phyloP scores from a whole-genome alignment of 2,329 filamentous ascomycete species.

The Botrytis tulipae region DNA sequence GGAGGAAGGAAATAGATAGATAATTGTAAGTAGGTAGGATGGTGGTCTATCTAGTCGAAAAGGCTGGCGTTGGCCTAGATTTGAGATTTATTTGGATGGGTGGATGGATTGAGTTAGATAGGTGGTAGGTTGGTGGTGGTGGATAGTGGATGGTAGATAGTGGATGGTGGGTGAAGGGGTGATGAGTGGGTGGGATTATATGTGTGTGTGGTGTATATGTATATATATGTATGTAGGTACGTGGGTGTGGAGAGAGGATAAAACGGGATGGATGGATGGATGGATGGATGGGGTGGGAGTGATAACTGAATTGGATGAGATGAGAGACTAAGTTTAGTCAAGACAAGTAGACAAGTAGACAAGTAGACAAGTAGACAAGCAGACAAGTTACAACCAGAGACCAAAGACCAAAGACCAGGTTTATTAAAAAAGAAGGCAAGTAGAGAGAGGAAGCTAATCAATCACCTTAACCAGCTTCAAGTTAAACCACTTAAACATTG shows the following conservation, averaged over 20 bases:
- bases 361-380: neutral
- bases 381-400: neutral
- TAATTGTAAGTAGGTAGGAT: neutral
- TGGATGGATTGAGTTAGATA: neutral
- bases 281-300: neutral
- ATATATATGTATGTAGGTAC: neutral
- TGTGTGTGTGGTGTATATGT: neutral
- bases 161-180: neutral
- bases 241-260: neutral
- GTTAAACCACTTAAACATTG: neutral
- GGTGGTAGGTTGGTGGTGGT: no score
- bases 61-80: constrained; percentile 5
- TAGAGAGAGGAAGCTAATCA: neutral
- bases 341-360: neutral
- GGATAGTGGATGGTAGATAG: no score
- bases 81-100: neutral
- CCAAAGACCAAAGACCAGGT: neutral
- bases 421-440: neutral
- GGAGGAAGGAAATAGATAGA: neutral
- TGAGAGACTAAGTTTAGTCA: neutral
- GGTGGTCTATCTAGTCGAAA: neutral
- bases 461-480: neutral
- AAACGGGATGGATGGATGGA: neutral
- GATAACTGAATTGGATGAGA: constrained; percentile 1
- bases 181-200: neutral